These are phyloP conservation scores for Aspergillus transmontanensis DNA, from an alignment of 2,329 filamentous ascomycete species.

Conservation along the genomic window DNA sequence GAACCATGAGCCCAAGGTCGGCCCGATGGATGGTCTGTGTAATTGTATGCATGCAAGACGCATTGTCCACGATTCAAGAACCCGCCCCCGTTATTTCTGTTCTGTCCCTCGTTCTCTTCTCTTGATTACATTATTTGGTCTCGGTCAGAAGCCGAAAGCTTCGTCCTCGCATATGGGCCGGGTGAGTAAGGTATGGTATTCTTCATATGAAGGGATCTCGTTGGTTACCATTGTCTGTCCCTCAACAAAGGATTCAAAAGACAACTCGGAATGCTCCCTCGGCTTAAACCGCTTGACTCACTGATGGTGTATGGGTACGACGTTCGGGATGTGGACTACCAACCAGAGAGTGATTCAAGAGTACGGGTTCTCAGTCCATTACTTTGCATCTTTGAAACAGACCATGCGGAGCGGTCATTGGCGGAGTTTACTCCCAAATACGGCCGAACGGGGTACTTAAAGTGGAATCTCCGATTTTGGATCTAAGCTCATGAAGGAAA, in stretches of 20 bases:
- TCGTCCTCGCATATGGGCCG: not conserved
- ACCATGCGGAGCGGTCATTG: not conserved
- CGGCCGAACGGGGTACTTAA: not conserved
- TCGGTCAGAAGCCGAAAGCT: slow-evolving; percentile 1
- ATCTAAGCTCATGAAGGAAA: slow-evolving; percentile 5
- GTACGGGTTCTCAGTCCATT: not conserved
- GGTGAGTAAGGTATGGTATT: not conserved
- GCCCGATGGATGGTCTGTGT: slow-evolving; percentile 8
- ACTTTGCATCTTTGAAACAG: not conserved
- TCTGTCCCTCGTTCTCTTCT: not conserved
- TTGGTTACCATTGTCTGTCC: not conserved
- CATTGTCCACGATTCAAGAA: not conserved
- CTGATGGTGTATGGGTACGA: not conserved
- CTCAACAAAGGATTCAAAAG: not conserved
- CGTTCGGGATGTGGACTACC: too few species aligned
- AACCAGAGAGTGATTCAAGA: too few species aligned
- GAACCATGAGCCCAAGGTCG: not conserved
- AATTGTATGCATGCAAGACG: slow-evolving; percentile 4
- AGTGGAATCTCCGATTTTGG: not conserved
- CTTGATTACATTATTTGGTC: not conserved
- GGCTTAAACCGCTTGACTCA: not conserved
- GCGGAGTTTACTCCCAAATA: slow-evolving; percentile 1
- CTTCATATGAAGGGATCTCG: not conserved
- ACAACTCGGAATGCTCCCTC: not conserved
- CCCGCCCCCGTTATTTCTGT: not conserved